Conservation (phyloP, 2,329 filamentous ascomycete species). For the Diplodia seriata region DNA sequence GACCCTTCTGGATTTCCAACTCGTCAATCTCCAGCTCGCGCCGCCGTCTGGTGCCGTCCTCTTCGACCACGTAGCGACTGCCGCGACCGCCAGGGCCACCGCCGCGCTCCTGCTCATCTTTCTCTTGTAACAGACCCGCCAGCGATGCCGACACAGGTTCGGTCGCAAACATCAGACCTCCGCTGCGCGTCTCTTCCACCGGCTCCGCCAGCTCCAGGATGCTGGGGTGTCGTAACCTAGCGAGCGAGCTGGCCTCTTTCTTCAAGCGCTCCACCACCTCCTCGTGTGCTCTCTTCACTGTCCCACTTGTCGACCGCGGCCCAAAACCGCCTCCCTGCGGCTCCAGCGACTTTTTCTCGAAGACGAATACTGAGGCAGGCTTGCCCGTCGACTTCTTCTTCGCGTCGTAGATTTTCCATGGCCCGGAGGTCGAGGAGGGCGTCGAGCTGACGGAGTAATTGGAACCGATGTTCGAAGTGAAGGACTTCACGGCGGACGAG, state of each 20-base stretch:
- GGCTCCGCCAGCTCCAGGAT: conserved; percentile 93
- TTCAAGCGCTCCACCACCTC: conserved; percentile 90
- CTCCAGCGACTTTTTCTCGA: conserved; percentile 87
- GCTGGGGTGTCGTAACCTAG: conserved; percentile 86
- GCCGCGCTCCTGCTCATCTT: conserved; percentile 81
- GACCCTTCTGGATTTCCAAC: conserved; percentile 94
- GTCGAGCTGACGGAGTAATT: conserved; percentile 85
- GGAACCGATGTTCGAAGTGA: conserved; percentile 88
- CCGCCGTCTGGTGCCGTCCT: conserved; percentile 72
- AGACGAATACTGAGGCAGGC: conserved; percentile 88
- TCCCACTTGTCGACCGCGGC: conserved; percentile 66
- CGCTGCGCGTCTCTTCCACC: conserved; percentile 89
- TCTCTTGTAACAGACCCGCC: conserved; percentile 79
- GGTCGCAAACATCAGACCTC: conserved; percentile 93
- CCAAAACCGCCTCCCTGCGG: conserved; percentile 64
- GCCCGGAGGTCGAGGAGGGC: conserved; percentile 80
- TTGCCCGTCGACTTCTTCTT: conserved; percentile 96
- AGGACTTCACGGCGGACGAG: conserved; percentile 90
- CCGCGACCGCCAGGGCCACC: conserved; percentile 72
- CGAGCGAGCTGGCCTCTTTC: conserved; percentile 88
- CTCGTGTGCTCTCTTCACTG: conserved; percentile 81
- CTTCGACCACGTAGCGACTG: conserved; percentile 82
- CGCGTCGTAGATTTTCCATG: conserved; percentile 97
- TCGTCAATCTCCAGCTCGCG: conserved; percentile 94
- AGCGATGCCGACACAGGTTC: conserved; percentile 91